Evolutionary conservation across 148 eudicot genomes (phyloP).

Genomic region (Vaccinium vitisidaea): DNA sequence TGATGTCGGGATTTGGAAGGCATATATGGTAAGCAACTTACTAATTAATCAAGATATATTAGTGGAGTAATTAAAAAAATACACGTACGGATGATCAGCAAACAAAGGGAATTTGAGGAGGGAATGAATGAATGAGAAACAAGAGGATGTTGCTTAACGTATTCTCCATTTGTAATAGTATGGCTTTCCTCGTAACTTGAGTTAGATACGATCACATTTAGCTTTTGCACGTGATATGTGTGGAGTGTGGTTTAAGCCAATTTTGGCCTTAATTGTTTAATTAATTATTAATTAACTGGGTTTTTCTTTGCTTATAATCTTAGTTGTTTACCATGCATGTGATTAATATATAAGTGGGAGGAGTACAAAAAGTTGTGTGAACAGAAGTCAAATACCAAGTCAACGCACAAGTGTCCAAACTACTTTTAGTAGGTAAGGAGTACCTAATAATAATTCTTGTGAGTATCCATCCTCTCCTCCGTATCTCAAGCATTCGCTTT

Average conservation of each 20-base stretch:
- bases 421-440: neutral
- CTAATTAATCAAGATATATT: too few species aligned
- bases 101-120: neutral
- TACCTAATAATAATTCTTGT: neutral
- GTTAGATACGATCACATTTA: conserved; percentile 17
- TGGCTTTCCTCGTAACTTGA: conserved; percentile 25
- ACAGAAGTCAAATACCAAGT: neutral
- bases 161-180: neutral
- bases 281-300: too few species aligned
- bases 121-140: neutral
- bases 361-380: neutral
- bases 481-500: neutral
- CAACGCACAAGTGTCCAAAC: neutral
- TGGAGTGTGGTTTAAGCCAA: conserved; percentile 14
- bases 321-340: neutral
- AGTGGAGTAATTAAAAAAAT: too few species aligned
- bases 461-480: too few species aligned
- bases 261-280: too few species aligned
- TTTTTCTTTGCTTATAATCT: neutral
- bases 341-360: too few species aligned
- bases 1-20: too few species aligned
- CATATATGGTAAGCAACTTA: too few species aligned
- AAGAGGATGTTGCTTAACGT: conserved; percentile 43
- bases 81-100: neutral
- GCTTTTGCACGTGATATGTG: conserved; percentile 20